Evolutionary conservation across 768 basidiomycete genomes (phyloP), one percentile per base, ranked within the genome.

Genomic region (Agrocybe praecox): DNA sequence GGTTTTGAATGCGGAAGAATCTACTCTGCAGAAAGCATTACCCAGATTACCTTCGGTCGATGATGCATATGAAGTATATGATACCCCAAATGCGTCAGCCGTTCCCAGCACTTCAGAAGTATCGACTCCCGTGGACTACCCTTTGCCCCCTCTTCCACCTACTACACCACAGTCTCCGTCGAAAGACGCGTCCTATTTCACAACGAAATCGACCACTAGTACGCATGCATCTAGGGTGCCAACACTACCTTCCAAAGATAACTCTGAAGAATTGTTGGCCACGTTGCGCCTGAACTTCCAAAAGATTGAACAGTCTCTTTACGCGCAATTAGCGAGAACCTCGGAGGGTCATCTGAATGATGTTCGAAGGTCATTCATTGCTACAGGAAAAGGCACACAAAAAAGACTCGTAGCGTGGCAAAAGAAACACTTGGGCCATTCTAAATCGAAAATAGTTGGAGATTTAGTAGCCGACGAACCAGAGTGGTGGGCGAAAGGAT

Each of bases 351-450:
- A 68, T n/a, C 65, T 90, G 56, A 90, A 90, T 61, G 82, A 89
- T 56, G 83, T 86, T 1, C 76, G 88, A 7, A 67, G 86, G 40
- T 71, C 80, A 14, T 91, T 90, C 62, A 52, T 80, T 10, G 74
- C 76, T 1, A 74, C 79, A 1, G 84, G 82, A 1, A 71, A 72
- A 22, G 86, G 85, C 0, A 80, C 85, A 7, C 74, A 77, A 55
- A 80, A 78, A 58, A 74, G 88, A 29, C 63, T 90, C 11, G 53
- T 64, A 0, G 86, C 86, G 0, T 90, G 88, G 88, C 80, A 87
- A 70, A 73, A 69, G 66, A 89, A 89, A 65, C 86, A 89, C 69
- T 61, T 84, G n/a, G 55, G 58, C 1, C 53, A 52, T 29, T 58
- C 57, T 45, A 66, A 70, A 55, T 56, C 63, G 49, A 61, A 62